Percentiles rank a stretch among this genome's conserved stretches.
Evolutionary conservation across 352 stramenopile species (phyloP).

Genomic region (Phytopythium oedochilum): DNA sequence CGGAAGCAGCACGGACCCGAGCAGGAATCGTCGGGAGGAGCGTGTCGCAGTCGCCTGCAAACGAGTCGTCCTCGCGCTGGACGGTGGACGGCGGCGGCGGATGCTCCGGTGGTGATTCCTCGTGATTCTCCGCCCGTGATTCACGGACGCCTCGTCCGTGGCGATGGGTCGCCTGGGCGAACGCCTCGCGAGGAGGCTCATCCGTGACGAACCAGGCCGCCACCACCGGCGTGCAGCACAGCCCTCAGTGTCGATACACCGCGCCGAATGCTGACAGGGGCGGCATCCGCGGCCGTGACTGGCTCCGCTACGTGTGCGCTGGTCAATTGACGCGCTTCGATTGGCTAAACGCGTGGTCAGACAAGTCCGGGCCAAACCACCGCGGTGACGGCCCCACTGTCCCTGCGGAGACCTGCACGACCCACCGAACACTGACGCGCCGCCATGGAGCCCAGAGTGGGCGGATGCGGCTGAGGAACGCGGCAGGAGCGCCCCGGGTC

Average conservation of each 20-base stretch:
- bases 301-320: background rate
- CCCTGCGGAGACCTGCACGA: no score
- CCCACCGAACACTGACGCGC: background rate
- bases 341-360: background rate
- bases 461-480: no score
- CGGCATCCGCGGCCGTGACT: background rate
- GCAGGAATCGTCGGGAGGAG: background rate
- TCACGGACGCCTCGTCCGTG: no score
- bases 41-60: background rate
- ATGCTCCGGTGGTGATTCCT: no score
- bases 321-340: background rate
- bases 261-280: background rate
- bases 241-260: no score
- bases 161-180: no score
- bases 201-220: no score
- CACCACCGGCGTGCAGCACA: no score
- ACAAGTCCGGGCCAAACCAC: constrained; percentile 1
- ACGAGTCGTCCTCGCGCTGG: background rate
- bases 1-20: no score
- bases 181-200: no score
- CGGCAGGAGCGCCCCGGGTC: no score
- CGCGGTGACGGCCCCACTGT: background rate
- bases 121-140: no score
- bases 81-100: background rate
- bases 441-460: background rate